Evolutionary conservation across 306 rosid genomes (phyloP).

Genomic region (Dalbergia oliveri): DNA sequence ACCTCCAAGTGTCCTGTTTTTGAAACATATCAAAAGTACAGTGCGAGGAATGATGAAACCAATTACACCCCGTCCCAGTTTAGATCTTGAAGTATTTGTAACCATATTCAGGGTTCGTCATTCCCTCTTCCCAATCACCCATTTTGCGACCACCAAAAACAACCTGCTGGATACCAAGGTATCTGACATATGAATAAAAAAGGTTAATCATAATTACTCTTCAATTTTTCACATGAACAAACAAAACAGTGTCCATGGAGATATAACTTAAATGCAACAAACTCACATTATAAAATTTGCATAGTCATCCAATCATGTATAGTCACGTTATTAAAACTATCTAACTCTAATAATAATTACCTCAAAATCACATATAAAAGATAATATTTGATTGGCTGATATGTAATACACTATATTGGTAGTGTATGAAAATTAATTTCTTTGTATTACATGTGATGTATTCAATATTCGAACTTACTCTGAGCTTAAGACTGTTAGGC

Average conservation of each 20-base stretch:
- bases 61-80: conserved; percentile 30
- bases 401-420: no score
- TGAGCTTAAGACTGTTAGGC: conserved; percentile 84
- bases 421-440: no score
- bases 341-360: no score
- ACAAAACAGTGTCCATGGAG: background rate
- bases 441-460: background rate
- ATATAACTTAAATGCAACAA: background rate
- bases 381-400: no score
- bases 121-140: conserved; percentile 98
- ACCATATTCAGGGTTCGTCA: conserved; percentile 80
- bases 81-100: conserved; percentile 85
- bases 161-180: conserved; percentile 86
- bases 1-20: background rate
- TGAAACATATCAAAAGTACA: conserved; percentile 26
- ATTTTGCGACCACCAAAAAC: conserved; percentile 85
- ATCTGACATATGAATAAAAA: conserved; percentile 56
- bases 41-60: background rate
- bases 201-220: conserved; percentile 25
- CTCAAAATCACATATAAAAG: no score
- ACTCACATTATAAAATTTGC: no score
- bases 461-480: conserved; percentile 68
- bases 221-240: conserved; percentile 25
- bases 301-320: no score
- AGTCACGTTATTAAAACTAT: no score